Evolutionary conservation across 257 asterid species (phyloP).

Genomic region (Nicotiana tabacum): DNA sequence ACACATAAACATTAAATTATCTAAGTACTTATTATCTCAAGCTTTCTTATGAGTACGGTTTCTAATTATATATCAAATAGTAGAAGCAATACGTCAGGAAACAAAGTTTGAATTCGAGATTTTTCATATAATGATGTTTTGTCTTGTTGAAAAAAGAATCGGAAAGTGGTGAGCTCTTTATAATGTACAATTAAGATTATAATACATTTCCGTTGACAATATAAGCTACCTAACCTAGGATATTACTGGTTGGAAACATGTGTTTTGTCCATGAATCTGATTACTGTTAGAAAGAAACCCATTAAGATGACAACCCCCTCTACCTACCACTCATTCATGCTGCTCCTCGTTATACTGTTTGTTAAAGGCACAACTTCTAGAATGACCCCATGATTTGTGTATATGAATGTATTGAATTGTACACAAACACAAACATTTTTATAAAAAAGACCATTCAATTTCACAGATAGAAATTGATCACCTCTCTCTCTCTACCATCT

Average conservation of each 20-base stretch:
- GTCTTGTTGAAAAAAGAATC: neutral
- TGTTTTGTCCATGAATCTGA: neutral
- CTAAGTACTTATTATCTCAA: too few species aligned
- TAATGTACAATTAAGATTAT: neutral
- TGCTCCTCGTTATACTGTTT: neutral
- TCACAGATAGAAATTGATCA: too few species aligned
- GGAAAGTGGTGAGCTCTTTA: neutral
- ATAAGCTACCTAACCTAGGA: constrained; percentile 1
- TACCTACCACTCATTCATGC: neutral
- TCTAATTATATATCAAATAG: neutral
- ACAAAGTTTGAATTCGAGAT: neutral
- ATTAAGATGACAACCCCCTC: neutral
- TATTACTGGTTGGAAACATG: constrained; percentile 1
- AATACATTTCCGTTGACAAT: neutral
- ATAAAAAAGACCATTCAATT: too few species aligned
- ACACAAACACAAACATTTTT: too few species aligned
- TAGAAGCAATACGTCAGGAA: neutral
- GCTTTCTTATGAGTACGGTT: neutral
- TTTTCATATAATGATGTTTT: neutral
- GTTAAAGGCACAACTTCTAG: neutral
- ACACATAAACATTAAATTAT: too few species aligned
- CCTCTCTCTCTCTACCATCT: too few species aligned
- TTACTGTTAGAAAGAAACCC: neutral
- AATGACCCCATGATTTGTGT: too few species aligned
- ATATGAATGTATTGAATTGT: too few species aligned